Evolutionary conservation across 108 stramenopile genomes (phyloP), one percentile per base, ranked within the genome.

Genomic region (Craspedostauros australis): DNA sequence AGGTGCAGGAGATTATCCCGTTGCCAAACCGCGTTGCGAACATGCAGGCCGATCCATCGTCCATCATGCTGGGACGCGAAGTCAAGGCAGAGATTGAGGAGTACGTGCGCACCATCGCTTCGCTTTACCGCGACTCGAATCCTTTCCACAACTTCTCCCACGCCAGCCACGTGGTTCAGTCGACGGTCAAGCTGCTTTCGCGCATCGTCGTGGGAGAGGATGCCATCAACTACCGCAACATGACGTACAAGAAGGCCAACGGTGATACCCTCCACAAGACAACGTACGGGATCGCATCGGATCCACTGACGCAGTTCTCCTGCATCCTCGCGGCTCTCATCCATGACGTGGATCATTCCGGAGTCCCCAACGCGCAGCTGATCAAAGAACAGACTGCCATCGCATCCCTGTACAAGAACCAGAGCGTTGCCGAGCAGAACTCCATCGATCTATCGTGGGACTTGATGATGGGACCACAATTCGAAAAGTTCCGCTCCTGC

Each of bases 101-200:
- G 20, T 52, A 52, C 29, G 50, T 52, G 5, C 12, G 11, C 4
- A 14, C 12, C 18, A 37, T 52, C 14, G 50, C 50, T 12, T 19
- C 14, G 18, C 15, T 61, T 39, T 62, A 73, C 47, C 63, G 68
- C 11, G 14, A 30, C 20, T n/a, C n/a, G n/a, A 66, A 67, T 9
- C 54, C 59, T 11, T 73, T 73, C 38, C 72, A 73, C 57, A 64
- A 64, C 2, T 69, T 73, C 39, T 66, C 64, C 39, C 72, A 73
- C 32, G 54, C 56, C 26, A 39, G 52, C 20, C 72, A 73, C 44
- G 72, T 73, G 11, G 59, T 57, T 19, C 33, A 19, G 15, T 52
- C 50, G 7, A 27, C 63, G 60, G 50, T 60, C 26, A 62, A 67
- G 30, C 46, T 70, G 15, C 27, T 72, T 19, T 16, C 30, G 9